Base-by-base conservation (phyloP, 805 yeast species). In the Peterozyma xylosa region DNA sequence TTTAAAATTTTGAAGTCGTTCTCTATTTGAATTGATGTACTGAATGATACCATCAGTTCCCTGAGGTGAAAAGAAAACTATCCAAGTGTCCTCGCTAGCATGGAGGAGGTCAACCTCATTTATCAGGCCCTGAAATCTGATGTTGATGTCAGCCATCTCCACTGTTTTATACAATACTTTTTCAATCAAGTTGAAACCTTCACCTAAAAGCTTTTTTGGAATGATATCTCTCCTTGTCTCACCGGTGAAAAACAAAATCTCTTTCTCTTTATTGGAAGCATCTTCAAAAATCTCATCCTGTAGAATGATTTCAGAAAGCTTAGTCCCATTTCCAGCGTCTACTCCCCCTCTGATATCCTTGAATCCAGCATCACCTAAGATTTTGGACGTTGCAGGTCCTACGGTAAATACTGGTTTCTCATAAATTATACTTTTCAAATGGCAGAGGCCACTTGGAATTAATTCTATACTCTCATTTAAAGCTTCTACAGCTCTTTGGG, bases 401-500 rank as follows among this genome's bases (percentile, higher is more conserved):
- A 91, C 96, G 0, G 96, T 87, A 55, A 80, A 91, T 0, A 83
- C 82, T 0, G 80, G 75, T 52, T 78, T 79, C 3, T 50, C 43
- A 6, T 76, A 56, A 1, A 80, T 63, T 0, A 40, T 43, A 7
- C 57, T 51, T 33, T 42, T 41, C 13, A 32, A 13, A 32, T 32
- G 34, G 15, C 15, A 5, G 5, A 14, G 5, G 5, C 5, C 13
- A 32, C 9, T 5, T 13, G 14, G 14, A 33, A 16, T 30, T 10
- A 46, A 45, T 0, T 50, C 48, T 5, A 82, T 62, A 11, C 74
- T 58, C 34, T 67, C 65, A 48, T 74, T 75, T 11, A 88, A 60
- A 5, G 87, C 81, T 52, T 90, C 96, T 0, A 90, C 95, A 2
- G 96, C 95, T 50, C 98, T 62, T 58, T 91, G 97, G 2, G 95